Conservation (phyloP, 305 asterid species). For the Nicotiana rustica region DNA sequence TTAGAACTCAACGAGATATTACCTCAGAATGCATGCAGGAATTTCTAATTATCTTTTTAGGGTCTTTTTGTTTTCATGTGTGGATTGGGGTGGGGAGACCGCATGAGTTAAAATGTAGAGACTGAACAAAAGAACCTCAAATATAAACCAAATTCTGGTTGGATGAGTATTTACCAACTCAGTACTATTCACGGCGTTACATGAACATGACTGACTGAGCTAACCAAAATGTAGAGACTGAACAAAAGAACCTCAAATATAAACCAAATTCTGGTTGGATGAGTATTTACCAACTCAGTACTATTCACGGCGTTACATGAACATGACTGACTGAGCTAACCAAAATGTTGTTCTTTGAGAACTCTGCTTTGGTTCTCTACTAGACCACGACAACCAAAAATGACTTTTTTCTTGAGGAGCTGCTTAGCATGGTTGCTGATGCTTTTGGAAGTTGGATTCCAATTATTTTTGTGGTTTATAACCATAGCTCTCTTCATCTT, state of each 20-base stretch:
- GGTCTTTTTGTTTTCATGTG: conserved; percentile 11
- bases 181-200: background rate
- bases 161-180: background rate
- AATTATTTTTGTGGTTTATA: background rate
- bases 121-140: background rate
- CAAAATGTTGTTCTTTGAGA: background rate
- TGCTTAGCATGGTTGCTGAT: background rate
- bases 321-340: background rate
- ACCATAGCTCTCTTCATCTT: conserved; percentile 10
- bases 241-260: background rate
- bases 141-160: background rate
- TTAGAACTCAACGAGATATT: background rate
- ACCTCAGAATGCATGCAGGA: background rate
- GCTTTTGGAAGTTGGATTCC: conserved; percentile 21
- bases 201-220: background rate
- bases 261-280: conserved; percentile 10
- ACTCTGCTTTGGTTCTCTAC: background rate
- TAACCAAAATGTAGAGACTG: background rate
- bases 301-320: background rate
- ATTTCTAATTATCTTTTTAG: background rate
- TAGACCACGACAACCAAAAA: background rate
- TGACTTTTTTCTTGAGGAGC: background rate
- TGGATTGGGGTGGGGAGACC: background rate
- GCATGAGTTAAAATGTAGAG: background rate
- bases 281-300: background rate